Conservation (phyloP, 2,329 filamentous ascomycete genomes). For the Beauveria brongniartii region DNA sequence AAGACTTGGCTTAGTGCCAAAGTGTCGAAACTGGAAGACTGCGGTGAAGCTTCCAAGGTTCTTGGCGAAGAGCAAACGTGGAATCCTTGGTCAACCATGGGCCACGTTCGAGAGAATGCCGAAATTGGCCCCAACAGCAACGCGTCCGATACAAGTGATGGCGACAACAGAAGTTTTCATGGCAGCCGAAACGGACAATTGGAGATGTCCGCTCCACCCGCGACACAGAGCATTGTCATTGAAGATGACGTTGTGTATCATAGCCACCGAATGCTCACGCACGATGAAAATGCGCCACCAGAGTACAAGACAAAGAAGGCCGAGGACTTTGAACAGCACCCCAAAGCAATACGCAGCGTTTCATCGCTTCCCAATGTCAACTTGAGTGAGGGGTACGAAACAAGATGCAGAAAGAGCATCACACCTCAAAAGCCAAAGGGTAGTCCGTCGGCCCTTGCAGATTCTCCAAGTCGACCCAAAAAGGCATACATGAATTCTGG, state of each 20-base stretch:
- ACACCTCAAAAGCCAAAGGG: not conserved
- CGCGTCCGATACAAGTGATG: not conserved
- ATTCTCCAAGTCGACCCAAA: not conserved
- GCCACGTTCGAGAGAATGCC: conserved; percentile 41
- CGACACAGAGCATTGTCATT: conserved; percentile 6
- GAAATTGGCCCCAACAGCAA: conserved; percentile 34
- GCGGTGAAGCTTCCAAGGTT: conserved; percentile 4
- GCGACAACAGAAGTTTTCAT: not conserved
- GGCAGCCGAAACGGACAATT: not conserved
- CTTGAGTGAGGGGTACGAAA: not conserved
- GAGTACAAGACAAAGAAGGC: not conserved
- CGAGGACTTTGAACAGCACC: not conserved
- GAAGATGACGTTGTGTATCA: not conserved
- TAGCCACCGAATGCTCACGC: not conserved
- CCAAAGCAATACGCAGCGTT: conserved; percentile 11
- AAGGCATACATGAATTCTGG: conserved; percentile 14
- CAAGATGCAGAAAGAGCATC: not conserved
- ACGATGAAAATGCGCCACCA: conserved; percentile 4
- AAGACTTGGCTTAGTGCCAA: conserved; percentile 47
- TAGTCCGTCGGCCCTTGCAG: conserved; percentile 12
- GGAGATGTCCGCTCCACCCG: not conserved
- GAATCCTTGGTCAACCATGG: conserved; percentile 14
- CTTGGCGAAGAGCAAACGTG: conserved; percentile 2
- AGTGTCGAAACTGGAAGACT: conserved; percentile 36
- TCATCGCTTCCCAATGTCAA: conserved; percentile 20